Percentiles rank a stretch among this genome's conserved stretches.
Evolutionary conservation across 768 basidiomycete genomes (phyloP).

Genomic region (Tylopilus plumbeoviolaceoides): DNA sequence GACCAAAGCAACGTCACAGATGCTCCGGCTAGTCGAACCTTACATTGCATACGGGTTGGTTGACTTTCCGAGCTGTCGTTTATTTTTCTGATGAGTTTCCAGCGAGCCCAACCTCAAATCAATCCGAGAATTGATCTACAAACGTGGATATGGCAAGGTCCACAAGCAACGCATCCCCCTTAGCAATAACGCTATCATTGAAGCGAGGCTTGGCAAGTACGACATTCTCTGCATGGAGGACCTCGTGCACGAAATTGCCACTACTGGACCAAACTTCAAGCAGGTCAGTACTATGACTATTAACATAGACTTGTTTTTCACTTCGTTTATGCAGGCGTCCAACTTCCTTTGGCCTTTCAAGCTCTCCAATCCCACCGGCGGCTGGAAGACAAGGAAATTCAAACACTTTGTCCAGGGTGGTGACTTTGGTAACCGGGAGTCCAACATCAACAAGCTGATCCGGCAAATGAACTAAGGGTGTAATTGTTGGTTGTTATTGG

Average conservation of each 20-base stretch:
- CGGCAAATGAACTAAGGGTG: slow-evolving; percentile 79
- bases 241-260: slow-evolving; percentile 94
- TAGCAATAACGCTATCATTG: slow-evolving; percentile 89
- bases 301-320: not conserved
- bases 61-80: not conserved
- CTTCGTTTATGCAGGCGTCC: slow-evolving; percentile 48
- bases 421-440: slow-evolving; percentile 96
- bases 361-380: slow-evolving; percentile 97
- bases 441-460: slow-evolving; percentile 96
- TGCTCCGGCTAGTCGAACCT: slow-evolving; percentile 96
- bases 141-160: slow-evolving; percentile 99
- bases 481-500: slow-evolving; percentile 1
- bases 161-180: slow-evolving; percentile 97
- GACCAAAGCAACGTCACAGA: slow-evolving; percentile 93
- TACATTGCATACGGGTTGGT: slow-evolving; percentile 94
- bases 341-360: slow-evolving; percentile 99
- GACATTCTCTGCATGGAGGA: slow-evolving; percentile 98
- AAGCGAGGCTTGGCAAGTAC: slow-evolving; percentile 83
- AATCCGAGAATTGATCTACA: slow-evolving; percentile 97
- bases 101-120: slow-evolving; percentile 97
- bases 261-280: slow-evolving; percentile 98
- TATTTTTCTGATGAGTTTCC: slow-evolving; percentile 1
- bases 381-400: slow-evolving; percentile 98
- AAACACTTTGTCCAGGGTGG: slow-evolving; percentile 95
- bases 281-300: slow-evolving; percentile 53